A percentile compares a stretch with the other conserved stretches of the same genome.
Evolutionary conservation across 805 yeast species (phyloP).

Genomic region (Wickerhamiella dianesei): DNA sequence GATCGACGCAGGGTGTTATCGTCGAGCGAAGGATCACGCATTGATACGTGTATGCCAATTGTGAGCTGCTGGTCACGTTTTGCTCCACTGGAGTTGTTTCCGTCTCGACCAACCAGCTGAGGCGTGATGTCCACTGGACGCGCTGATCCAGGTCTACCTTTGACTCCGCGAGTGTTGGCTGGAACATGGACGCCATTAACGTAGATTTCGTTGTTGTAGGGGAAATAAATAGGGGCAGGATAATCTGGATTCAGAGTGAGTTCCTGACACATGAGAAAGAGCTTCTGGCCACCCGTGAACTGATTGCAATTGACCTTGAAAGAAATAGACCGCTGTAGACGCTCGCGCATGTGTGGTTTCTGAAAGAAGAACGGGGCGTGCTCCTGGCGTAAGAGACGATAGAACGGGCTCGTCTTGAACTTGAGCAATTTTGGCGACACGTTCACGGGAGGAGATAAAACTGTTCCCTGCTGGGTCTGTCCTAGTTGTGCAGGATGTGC

Average conservation of each 20-base stretch:
- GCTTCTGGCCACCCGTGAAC: constrained; percentile 24
- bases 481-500: no score
- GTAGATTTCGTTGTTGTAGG: constrained; percentile 54
- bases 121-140: constrained; percentile 69
- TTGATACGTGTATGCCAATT: constrained; percentile 29
- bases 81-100: constrained; percentile 1
- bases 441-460: no score
- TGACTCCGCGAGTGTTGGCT: constrained; percentile 57
- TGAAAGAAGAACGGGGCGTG: constrained; percentile 14
- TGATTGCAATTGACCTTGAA: constrained; percentile 37
- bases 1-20: constrained; percentile 24
- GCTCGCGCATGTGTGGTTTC: constrained; percentile 9
- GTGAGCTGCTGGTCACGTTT: constrained; percentile 5
- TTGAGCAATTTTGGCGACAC: not conserved
- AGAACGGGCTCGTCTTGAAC: constrained; percentile 22
- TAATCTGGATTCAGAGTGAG: constrained; percentile 8
- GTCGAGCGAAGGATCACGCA: constrained; percentile 49
- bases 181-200: constrained; percentile 40
- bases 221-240: constrained; percentile 40
- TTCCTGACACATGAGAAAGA: constrained; percentile 41
- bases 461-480: no score
- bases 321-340: constrained; percentile 3
- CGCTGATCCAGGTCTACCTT: constrained; percentile 64
- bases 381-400: constrained; percentile 10
- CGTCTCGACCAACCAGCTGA: constrained; percentile 20